Evolutionary conservation across 352 stramenopile species (phyloP).

Genomic region (Phytophthora pini): DNA sequence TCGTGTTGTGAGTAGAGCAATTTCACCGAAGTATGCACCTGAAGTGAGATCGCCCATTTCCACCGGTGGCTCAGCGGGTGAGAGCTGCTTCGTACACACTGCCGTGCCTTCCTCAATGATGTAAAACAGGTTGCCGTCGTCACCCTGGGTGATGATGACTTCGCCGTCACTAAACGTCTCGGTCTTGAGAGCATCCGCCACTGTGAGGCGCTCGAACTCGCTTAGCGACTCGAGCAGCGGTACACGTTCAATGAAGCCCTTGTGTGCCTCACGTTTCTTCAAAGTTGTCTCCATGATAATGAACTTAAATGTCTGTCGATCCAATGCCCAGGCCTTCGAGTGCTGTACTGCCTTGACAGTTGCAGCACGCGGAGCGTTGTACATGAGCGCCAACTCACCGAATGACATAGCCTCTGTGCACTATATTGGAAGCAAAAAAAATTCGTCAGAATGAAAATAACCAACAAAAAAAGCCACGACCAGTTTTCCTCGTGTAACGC

Average conservation of each 20-base stretch:
- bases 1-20: constrained; percentile 94
- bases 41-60: constrained; percentile 91
- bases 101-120: constrained; percentile 89
- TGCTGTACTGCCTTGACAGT: constrained; percentile 92
- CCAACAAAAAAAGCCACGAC: constrained; percentile 2
- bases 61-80: constrained; percentile 60
- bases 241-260: constrained; percentile 89
- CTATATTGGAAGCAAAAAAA: constrained; percentile 24
- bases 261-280: constrained; percentile 89
- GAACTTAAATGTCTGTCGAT: constrained; percentile 92
- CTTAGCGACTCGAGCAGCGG: constrained; percentile 92
- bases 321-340: constrained; percentile 94
- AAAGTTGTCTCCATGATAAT: constrained; percentile 93
- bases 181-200: constrained; percentile 87
- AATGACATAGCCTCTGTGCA: constrained; percentile 93
- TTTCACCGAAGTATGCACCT: constrained; percentile 97
- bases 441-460: background rate
- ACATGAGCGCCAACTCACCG: constrained; percentile 97
- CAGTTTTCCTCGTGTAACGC: constrained; percentile 8
- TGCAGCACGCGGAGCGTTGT: constrained; percentile 95
- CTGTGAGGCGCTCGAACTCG: constrained; percentile 89
- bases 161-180: constrained; percentile 88
- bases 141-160: constrained; percentile 91
- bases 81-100: constrained; percentile 87
- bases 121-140: constrained; percentile 91